Conservation (phyloP, 768 basidiomycete genomes). For the Daedaleopsis sinensis region DNA sequence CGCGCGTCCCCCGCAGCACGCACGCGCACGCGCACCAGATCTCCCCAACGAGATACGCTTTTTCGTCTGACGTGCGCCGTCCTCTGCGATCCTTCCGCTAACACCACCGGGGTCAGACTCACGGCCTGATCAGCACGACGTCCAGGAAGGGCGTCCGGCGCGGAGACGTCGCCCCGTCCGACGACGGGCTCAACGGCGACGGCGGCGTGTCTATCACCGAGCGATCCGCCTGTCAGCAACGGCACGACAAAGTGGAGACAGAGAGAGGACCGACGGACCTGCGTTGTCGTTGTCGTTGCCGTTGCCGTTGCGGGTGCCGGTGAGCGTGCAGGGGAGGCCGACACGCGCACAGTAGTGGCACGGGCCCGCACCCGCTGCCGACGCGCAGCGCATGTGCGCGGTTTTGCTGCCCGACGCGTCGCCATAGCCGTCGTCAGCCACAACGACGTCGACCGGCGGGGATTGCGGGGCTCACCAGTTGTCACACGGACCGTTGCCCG, state of each 20-base stretch:
- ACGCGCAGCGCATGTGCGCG: conserved; percentile 1
- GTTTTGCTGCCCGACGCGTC: not conserved
- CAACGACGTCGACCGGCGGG: no score
- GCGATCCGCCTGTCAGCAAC: not conserved
- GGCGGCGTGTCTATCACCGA: not conserved
- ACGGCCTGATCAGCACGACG: not conserved
- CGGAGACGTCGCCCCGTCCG: not conserved
- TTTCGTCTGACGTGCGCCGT: not conserved
- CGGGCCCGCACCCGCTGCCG: not conserved
- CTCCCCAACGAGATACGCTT: not conserved
- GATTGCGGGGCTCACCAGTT: not conserved
- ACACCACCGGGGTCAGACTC: no score
- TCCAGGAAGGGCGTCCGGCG: not conserved
- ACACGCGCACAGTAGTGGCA: not conserved
- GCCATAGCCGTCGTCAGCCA: not conserved
- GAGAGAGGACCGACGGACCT: not conserved
- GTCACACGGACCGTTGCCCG: conserved; percentile 1
- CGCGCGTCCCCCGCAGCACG: not conserved
- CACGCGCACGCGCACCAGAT: not conserved
- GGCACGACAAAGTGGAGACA: not conserved
- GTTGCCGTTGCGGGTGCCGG: no score
- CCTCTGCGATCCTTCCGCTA: no score
- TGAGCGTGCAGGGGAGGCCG: not conserved
- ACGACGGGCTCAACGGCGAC: not conserved
- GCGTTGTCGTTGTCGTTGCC: no score